Evolutionary conservation across 257 asterid genomes (phyloP).

Genomic region (Hygrophila difformis): DNA sequence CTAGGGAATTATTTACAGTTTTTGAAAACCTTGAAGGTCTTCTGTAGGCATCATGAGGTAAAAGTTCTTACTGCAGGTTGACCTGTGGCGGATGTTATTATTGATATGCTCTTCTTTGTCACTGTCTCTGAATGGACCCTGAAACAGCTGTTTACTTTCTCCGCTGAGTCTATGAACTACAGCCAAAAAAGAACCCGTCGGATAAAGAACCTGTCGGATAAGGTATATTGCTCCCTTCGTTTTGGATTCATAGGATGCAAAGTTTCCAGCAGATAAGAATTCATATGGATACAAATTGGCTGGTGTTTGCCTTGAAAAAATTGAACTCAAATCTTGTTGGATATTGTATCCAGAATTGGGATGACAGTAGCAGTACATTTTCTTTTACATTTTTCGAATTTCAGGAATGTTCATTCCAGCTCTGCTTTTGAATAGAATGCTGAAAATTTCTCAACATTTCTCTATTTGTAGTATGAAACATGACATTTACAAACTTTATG

Average conservation of each 20-base stretch:
- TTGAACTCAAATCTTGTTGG: background rate
- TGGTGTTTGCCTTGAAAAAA: background rate
- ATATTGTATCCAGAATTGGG: background rate
- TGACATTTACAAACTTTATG: slow-evolving; percentile 2
- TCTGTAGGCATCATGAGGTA: background rate
- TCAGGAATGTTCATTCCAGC: no score
- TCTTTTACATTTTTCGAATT: background rate
- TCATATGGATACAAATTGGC: slow-evolving; percentile 6
- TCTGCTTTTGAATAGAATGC: slow-evolving; percentile 1
- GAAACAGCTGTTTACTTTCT: background rate
- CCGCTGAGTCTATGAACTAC: no score
- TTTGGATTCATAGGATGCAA: background rate
- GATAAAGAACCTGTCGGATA: background rate
- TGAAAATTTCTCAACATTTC: background rate
- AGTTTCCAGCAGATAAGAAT: background rate
- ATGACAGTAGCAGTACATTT: background rate
- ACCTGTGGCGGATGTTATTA: no score
- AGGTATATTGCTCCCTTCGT: background rate
- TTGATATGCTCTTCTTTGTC: background rate
- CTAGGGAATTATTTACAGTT: no score
- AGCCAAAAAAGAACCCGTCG: no score
- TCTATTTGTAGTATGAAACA: background rate
- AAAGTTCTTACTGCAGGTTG: no score
- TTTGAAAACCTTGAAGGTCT: no score
- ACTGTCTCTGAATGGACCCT: background rate